Evolutionary conservation across 2,329 filamentous ascomycete species (phyloP).

Genomic region (Diaporthe sp.): DNA sequence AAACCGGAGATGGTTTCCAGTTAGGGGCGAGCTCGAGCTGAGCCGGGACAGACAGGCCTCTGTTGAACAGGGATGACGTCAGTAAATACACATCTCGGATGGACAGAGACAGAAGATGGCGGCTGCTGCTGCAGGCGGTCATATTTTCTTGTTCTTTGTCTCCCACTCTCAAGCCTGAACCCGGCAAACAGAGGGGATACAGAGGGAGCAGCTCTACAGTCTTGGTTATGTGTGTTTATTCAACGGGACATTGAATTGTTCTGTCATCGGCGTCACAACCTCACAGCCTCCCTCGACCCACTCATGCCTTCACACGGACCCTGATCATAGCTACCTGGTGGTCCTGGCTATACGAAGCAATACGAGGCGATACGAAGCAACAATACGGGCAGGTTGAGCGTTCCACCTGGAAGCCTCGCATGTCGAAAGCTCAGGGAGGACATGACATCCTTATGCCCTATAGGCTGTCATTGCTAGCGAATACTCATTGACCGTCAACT

Average conservation of each 20-base stretch:
- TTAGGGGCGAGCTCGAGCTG: not conserved
- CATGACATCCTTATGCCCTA: not conserved
- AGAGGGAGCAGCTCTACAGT: not conserved
- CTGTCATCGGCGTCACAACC: not conserved
- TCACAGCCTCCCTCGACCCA: not conserved
- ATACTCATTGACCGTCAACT: not conserved
- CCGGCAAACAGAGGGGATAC: not conserved
- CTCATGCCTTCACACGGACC: not conserved
- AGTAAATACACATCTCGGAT: slow-evolving; percentile 6
- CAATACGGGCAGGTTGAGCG: not conserved
- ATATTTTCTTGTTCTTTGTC: not conserved
- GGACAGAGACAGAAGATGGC: not conserved
- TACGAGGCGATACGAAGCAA: not conserved
- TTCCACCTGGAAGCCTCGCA: not conserved
- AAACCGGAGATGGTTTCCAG: not conserved
- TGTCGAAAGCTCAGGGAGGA: not conserved
- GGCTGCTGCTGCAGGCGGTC: not conserved
- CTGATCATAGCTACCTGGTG: not conserved
- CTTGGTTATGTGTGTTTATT: not conserved
- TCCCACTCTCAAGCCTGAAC: not conserved
- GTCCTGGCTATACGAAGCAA: not conserved
- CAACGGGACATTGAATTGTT: not conserved
- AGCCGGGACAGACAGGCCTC: not conserved
- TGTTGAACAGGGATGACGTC: slow-evolving; percentile 1
- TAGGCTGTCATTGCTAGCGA: not conserved